These are phyloP conservation scores for Tricholoma bakamatsutake DNA, from an alignment of 768 basidiomycete species.

Conservation along the genomic window DNA sequence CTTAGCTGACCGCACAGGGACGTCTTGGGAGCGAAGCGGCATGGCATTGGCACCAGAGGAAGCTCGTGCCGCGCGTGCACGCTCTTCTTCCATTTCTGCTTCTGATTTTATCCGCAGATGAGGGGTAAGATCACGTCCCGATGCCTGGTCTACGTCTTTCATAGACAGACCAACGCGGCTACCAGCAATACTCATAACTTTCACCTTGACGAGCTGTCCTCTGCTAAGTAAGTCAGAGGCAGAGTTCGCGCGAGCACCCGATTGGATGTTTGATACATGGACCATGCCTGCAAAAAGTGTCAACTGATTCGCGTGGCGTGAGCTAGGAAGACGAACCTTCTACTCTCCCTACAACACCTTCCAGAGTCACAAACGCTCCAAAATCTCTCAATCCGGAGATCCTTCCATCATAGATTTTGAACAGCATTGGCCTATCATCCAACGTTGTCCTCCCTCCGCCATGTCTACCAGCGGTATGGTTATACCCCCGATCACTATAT, in stretches of 20 bases:
- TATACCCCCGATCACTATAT: constrained; percentile 35
- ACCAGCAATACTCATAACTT: constrained; percentile 91
- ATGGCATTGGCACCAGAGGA: constrained; percentile 85
- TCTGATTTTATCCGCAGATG: constrained; percentile 93
- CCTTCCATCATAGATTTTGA: constrained; percentile 91
- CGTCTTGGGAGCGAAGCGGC: constrained; percentile 56
- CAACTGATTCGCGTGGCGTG: constrained; percentile 7
- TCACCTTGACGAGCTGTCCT: constrained; percentile 87
- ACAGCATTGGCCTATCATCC: constrained; percentile 84
- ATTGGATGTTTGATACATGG: constrained; percentile 90
- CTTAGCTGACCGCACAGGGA: constrained; percentile 72
- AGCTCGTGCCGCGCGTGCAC: constrained; percentile 51
- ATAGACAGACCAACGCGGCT: constrained; percentile 83
- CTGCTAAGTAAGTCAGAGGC: constrained; percentile 82
- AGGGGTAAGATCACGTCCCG: constrained; percentile 89
- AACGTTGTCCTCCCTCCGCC: constrained; percentile 34
- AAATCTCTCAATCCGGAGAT: constrained; percentile 89
- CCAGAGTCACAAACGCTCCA: constrained; percentile 88
- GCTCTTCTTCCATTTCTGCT: constrained; percentile 86
- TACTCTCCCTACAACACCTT: constrained; percentile 77
- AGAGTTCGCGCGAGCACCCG: constrained; percentile 78
- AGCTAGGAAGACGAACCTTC: constrained; percentile 61
- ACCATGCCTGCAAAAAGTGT: constrained; percentile 70
- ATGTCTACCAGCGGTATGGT: constrained; percentile 27
- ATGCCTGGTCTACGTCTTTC: constrained; percentile 94